Conservation (phyloP, 495 filamentous ascomycete genomes). For the Lophiotrema nucula region DNA sequence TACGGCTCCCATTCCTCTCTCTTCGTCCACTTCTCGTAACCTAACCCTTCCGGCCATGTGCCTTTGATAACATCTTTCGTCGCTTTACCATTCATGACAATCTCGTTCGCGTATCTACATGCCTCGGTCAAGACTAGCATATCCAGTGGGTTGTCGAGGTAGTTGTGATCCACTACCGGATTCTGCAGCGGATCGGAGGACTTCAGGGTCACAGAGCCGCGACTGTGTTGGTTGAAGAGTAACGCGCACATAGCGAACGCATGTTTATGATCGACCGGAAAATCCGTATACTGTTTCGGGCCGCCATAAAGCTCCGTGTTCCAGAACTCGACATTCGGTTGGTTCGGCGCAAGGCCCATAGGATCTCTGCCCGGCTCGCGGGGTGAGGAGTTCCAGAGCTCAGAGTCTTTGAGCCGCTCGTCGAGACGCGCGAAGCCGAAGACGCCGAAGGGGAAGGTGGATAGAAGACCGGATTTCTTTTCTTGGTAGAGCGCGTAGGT, state of each 20-base stretch:
- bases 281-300: slow-evolving; percentile 7
- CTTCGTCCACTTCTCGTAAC: slow-evolving; percentile 48
- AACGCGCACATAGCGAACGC: slow-evolving; percentile 39
- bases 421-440: slow-evolving; percentile 51
- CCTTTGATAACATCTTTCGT: slow-evolving; percentile 58
- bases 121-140: slow-evolving; percentile 32
- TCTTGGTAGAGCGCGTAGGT: slow-evolving; percentile 45
- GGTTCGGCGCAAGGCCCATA: slow-evolving; percentile 8
- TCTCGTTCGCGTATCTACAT: slow-evolving; percentile 47
- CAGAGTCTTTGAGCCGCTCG: slow-evolving; percentile 5
- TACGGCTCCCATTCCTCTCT: slow-evolving; percentile 51
- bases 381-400: slow-evolving; percentile 48
- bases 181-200: slow-evolving; percentile 55
- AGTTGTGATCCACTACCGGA: slow-evolving; percentile 58
- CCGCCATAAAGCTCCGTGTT: slow-evolving; percentile 26
- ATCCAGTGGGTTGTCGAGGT: slow-evolving; percentile 43
- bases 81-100: slow-evolving; percentile 52
- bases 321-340: slow-evolving; percentile 23
- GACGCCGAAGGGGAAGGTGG: slow-evolving; percentile 39
- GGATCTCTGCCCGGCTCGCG: slow-evolving; percentile 18
- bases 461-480: slow-evolving; percentile 37
- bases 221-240: slow-evolving; percentile 40
- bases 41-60: slow-evolving; percentile 50
- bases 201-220: slow-evolving; percentile 56
- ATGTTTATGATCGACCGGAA: slow-evolving; percentile 24